These are phyloP conservation scores for Furculomyces boomerangus DNA, from an alignment of 371 early-diverging fungal genomes.

Conservation along the genomic window DNA sequence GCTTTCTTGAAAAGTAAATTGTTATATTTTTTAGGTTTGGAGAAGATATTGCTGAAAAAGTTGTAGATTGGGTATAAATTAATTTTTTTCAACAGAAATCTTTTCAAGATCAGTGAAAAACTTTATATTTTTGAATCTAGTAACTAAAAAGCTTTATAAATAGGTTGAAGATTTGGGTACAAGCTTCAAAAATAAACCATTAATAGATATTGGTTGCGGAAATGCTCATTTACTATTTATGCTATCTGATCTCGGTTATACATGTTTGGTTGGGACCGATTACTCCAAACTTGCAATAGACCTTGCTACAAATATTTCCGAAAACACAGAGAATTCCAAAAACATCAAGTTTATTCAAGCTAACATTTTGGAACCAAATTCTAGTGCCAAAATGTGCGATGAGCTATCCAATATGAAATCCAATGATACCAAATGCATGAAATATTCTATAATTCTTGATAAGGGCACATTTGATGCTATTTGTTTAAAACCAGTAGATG, in stretches of 20 bases:
- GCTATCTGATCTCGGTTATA: constrained; percentile 44
- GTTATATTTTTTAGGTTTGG: constrained; percentile 43
- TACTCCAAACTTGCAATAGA: constrained; percentile 59
- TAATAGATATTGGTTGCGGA: constrained; percentile 80
- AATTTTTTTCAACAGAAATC: background rate
- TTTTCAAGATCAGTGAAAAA: background rate
- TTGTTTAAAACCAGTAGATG: constrained; percentile 32
- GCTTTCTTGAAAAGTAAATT: too few relatives aligned
- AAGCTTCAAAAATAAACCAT: constrained; percentile 17
- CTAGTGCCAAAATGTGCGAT: background rate
- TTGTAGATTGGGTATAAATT: constrained; percentile 59
- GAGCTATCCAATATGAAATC: background rate
- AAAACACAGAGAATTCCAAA: background rate
- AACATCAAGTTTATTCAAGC: constrained; percentile 30
- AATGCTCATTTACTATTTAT: constrained; percentile 76
- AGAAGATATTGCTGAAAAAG: constrained; percentile 56
- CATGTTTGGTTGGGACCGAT: constrained; percentile 61
- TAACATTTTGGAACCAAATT: constrained; percentile 31
- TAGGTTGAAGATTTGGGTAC: constrained; percentile 9
- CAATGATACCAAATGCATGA: constrained; percentile 1
- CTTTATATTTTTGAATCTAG: background rate
- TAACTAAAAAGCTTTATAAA: background rate
- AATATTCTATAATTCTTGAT: constrained; percentile 54
- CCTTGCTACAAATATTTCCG: constrained; percentile 31
- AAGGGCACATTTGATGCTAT: constrained; percentile 93